A percentile compares a stretch with the other conserved stretches of the same genome.
Evolutionary conservation across 2,329 filamentous ascomycete genomes (phyloP).

Genomic region (Xylariaceae sp.): DNA sequence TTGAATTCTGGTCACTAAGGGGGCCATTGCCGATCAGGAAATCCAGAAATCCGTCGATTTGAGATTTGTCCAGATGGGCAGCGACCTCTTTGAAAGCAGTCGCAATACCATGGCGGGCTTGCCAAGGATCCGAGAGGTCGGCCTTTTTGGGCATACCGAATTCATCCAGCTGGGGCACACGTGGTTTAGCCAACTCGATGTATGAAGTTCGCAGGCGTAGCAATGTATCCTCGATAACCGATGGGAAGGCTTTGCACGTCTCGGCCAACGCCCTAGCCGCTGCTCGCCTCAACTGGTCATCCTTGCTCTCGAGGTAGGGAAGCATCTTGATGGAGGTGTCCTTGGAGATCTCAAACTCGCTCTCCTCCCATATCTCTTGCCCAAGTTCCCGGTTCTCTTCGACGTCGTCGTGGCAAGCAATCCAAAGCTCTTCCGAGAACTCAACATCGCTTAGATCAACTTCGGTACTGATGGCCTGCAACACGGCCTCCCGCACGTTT

Average conservation of each 20-base stretch:
- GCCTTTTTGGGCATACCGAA: slow-evolving; percentile 92
- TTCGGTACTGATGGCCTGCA: slow-evolving; percentile 87
- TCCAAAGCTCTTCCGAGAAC: slow-evolving; percentile 87
- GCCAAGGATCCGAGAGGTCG: slow-evolving; percentile 85
- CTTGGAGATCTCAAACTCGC: slow-evolving; percentile 64
- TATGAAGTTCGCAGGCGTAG: slow-evolving; percentile 65
- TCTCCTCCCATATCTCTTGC: slow-evolving; percentile 91
- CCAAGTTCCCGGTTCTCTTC: slow-evolving; percentile 81
- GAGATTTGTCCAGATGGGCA: slow-evolving; percentile 57
- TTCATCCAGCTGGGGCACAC: slow-evolving; percentile 77
- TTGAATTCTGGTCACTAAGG: slow-evolving; percentile 71
- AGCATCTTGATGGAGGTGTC: slow-evolving; percentile 63
- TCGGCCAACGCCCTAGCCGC: slow-evolving; percentile 77
- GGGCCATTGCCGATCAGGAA: slow-evolving; percentile 85
- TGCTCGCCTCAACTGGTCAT: slow-evolving; percentile 75
- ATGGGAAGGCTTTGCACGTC: slow-evolving; percentile 56
- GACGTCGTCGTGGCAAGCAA: slow-evolving; percentile 85
- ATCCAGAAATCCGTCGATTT: slow-evolving; percentile 71
- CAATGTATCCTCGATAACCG: slow-evolving; percentile 58
- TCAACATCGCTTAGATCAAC: slow-evolving; percentile 83
- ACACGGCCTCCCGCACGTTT: slow-evolving; percentile 73
- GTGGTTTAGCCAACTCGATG: slow-evolving; percentile 71
- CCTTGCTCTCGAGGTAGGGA: slow-evolving; percentile 72
- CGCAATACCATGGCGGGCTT: slow-evolving; percentile 82
- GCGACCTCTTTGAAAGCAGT: slow-evolving; percentile 80